Conservation (phyloP, 1,284 basidiomycete species). For the Naganishia sp. region DNA sequence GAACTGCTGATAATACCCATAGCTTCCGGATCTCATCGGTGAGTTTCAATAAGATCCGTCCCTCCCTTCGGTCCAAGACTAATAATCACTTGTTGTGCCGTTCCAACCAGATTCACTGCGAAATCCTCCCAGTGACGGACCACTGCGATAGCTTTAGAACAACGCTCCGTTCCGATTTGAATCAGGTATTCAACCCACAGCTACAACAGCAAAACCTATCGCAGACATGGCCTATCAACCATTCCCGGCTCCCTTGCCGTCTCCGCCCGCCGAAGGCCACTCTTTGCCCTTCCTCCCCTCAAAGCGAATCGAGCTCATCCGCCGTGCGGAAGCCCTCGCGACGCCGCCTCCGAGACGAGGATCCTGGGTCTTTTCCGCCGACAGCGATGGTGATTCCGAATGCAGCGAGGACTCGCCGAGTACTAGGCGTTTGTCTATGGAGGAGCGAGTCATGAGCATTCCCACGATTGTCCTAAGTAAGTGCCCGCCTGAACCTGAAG, state of each 20-base stretch:
- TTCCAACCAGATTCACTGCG: background rate
- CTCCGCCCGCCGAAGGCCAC: slow-evolving; percentile 12
- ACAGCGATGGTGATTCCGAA: slow-evolving; percentile 20
- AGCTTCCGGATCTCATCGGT: too few species aligned
- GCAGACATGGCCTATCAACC: slow-evolving; percentile 20
- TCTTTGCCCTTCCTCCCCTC: slow-evolving; percentile 18
- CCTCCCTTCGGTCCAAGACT: too few species aligned
- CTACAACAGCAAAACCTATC: background rate
- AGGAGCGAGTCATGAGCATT: slow-evolving; percentile 18
- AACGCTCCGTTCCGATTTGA: background rate
- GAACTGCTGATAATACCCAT: too few species aligned
- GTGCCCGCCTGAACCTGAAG: background rate
- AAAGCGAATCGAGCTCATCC: slow-evolving; percentile 12
- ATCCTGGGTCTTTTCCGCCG: slow-evolving; percentile 12
- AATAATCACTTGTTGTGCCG: too few species aligned
- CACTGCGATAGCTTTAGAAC: too few species aligned
- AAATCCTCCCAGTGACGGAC: too few species aligned
- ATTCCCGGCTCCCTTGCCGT: slow-evolving; percentile 16
- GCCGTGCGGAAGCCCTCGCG: slow-evolving; percentile 1
- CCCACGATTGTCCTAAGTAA: slow-evolving; percentile 25
- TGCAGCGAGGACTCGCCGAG: slow-evolving; percentile 14
- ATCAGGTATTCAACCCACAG: slow-evolving; percentile 13
- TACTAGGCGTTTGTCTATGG: background rate
- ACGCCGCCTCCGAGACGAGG: slow-evolving; percentile 7
- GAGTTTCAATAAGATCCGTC: too few species aligned